Evolutionary conservation across 768 basidiomycete genomes (phyloP), one percentile per base, ranked within the genome.

Genomic region (Tylopilus intermedius): DNA sequence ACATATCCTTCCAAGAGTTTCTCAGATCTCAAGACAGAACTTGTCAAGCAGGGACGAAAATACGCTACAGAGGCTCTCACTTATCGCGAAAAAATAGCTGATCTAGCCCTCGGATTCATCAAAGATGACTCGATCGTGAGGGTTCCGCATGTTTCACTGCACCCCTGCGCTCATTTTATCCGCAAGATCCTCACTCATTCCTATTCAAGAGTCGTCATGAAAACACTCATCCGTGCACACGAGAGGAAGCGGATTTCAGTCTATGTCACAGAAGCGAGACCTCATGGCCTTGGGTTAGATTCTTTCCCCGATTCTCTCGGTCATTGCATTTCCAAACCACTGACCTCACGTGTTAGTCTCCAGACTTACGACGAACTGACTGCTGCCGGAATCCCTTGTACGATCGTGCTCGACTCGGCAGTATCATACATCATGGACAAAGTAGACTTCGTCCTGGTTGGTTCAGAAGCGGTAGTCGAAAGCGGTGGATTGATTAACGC

Each of bases 391-490:
- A 89, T 99, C 52, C 94, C 94, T 11, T 92, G 90, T 71, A 92
- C 90, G 14, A 87, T 98, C 50, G 86, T 99, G 10, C 81, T 98
- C 53, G 96, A 99, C 71, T 92, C 92, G 13, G 94, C 95, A 2
- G 94, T 98, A 4, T 92, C 92, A 37, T 98, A 97, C 73, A 84
- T 91, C 61, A 97, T 99, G 88, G 91, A 95, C 58, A 86, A 89
- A 61, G 92, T 95, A 18, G 91, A 95, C 69, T 88, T 95, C 67
- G 89, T 95, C 46, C 80, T 99, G 45, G 94, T 98, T 38, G 96
- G 96, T 30, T 94, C 94, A 38, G 96, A 99, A 74, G 96, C 94
- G 8, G 94, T 99, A 26, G 95, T 96, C 5, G 96, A 98, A 71
- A 93, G 90, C 57, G 96, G 96, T 41, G 91, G 94, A 4, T 73